Evolutionary conservation across 2,329 filamentous ascomycete species (phyloP).

Genomic region (Aspergillus ruber): DNA sequence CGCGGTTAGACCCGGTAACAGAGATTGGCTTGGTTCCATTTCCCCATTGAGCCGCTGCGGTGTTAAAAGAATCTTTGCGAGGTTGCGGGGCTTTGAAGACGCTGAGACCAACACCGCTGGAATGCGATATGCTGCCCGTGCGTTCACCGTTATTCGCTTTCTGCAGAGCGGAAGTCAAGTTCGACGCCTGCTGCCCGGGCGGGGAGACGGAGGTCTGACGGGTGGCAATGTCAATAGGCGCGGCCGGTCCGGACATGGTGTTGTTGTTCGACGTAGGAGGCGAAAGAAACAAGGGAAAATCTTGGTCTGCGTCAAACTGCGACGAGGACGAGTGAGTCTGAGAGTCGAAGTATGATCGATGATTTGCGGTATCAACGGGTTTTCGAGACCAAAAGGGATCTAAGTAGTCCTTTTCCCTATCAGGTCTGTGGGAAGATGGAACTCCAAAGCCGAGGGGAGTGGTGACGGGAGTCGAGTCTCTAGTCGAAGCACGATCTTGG

Average conservation of each 20-base stretch:
- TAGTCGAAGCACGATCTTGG: slow-evolving; percentile 44
- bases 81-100: slow-evolving; percentile 35
- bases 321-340: slow-evolving; percentile 23
- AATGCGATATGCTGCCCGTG: slow-evolving; percentile 39
- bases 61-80: slow-evolving; percentile 51
- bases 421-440: slow-evolving; percentile 31
- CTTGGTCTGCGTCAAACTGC: slow-evolving; percentile 26
- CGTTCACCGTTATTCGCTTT: slow-evolving; percentile 39
- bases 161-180: slow-evolving; percentile 56
- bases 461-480: slow-evolving; percentile 43
- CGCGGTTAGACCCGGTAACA: slow-evolving; percentile 44
- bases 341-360: slow-evolving; percentile 26
- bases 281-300: slow-evolving; percentile 36
- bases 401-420: slow-evolving; percentile 35
- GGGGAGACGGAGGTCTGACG: slow-evolving; percentile 54
- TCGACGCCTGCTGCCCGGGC: slow-evolving; percentile 55
- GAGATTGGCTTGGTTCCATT: slow-evolving; percentile 56
- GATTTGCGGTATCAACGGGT: slow-evolving; percentile 23
- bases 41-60: slow-evolving; percentile 48
- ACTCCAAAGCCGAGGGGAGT: slow-evolving; percentile 46
- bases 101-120: slow-evolving; percentile 33
- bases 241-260: slow-evolving; percentile 49
- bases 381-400: slow-evolving; percentile 42
- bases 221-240: slow-evolving; percentile 56
- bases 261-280: slow-evolving; percentile 22